phyloP scores from a whole-genome alignment of 1,284 basidiomycete species.

The Nidula niveotomentosa region DNA sequence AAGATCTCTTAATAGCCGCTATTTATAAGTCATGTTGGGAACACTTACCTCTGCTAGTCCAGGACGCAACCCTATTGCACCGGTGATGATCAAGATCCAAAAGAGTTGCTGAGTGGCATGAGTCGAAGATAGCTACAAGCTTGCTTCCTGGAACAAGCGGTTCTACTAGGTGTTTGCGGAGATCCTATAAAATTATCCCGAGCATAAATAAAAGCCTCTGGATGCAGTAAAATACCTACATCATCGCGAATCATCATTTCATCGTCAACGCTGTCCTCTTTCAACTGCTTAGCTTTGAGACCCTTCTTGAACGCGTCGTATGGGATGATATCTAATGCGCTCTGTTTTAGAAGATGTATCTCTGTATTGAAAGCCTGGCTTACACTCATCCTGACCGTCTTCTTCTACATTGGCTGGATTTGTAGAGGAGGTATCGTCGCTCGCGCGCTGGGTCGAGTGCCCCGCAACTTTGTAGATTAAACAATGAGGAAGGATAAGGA shows the following conservation, averaged over 20 bases:
- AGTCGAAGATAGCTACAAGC: neutral
- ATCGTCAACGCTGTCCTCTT: neutral
- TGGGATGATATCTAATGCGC: neutral
- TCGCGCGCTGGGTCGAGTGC: neutral
- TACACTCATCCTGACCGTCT: neutral
- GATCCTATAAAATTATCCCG: neutral
- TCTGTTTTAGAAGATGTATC: too few relatives aligned
- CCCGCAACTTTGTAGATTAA: neutral
- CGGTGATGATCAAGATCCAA: neutral
- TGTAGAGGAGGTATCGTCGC: too few relatives aligned
- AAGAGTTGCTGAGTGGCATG: neutral
- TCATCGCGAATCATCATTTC: neutral
- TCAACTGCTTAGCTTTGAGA: neutral
- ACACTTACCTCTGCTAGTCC: neutral
- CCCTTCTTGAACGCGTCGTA: neutral
- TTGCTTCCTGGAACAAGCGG: neutral
- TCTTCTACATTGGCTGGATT: neutral
- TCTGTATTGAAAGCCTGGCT: neutral
- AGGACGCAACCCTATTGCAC: neutral
- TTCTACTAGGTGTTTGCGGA: neutral
- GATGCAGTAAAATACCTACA: too few relatives aligned
- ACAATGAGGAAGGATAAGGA: neutral
- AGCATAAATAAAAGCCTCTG: neutral
- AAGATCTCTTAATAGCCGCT: too few relatives aligned
- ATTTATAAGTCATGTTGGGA: neutral